These are phyloP conservation scores for Euphrasia arctica DNA, from an alignment of 305 asterid genomes.

Conservation along the genomic window DNA sequence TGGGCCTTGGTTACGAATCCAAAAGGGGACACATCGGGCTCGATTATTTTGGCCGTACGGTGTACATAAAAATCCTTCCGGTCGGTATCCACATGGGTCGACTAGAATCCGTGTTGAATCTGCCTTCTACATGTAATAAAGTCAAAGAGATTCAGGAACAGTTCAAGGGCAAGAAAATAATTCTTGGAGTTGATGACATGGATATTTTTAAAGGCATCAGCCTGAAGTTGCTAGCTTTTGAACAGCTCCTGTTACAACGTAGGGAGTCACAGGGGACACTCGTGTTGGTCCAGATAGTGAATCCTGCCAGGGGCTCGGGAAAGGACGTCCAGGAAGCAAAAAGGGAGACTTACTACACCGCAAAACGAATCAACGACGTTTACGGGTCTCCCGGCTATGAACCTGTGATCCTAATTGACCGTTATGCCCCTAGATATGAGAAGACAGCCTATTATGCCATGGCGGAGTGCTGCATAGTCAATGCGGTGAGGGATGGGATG, in stretches of 20 bases:
- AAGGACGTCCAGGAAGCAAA: conserved; percentile 82
- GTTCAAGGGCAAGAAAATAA: conserved; percentile 63
- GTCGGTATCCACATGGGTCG: conserved; percentile 85
- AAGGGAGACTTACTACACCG: conserved; percentile 67
- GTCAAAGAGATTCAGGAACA: conserved; percentile 61
- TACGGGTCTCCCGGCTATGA: conserved; percentile 51
- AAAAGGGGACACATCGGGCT: conserved; percentile 85
- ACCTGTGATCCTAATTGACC: conserved; percentile 73
- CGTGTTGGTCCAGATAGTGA: conserved; percentile 75
- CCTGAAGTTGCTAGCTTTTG: conserved; percentile 74
- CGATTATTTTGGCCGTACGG: conserved; percentile 87
- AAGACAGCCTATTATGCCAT: conserved; percentile 81
- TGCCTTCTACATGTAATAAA: conserved; percentile 52
- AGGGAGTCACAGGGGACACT: conserved; percentile 45
- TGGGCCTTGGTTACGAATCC: conserved; percentile 85
- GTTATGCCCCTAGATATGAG: conserved; percentile 65
- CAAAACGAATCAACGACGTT: conserved; percentile 52
- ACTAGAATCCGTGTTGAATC: conserved; percentile 62
- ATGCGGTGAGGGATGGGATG: conserved; percentile 94
- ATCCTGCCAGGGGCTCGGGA: conserved; percentile 84
- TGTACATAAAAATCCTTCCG: conserved; percentile 75
- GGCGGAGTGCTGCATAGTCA: conserved; percentile 85
- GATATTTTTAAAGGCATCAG: conserved; percentile 89
- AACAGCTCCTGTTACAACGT: conserved; percentile 57
- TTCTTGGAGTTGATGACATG: conserved; percentile 89